These are phyloP conservation scores for Fusarium hostae DNA, from an alignment of 2,329 filamentous ascomycete genomes.

Conservation along the genomic window DNA sequence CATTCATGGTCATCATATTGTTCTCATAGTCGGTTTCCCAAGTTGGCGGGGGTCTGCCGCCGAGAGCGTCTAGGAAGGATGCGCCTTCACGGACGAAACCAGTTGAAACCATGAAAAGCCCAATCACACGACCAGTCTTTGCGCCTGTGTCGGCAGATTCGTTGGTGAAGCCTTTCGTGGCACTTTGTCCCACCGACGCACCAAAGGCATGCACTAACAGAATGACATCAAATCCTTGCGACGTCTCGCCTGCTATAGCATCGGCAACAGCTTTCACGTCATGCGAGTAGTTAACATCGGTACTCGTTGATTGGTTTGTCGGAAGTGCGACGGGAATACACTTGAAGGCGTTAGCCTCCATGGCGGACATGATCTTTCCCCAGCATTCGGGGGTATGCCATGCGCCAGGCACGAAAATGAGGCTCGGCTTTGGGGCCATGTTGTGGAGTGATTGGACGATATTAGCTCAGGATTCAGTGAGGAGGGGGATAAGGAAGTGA, in stretches of 20 bases:
- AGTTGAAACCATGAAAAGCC: slow-evolving; percentile 57
- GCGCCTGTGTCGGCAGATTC: neutral
- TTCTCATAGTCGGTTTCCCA: slow-evolving; percentile 54
- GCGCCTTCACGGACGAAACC: slow-evolving; percentile 54
- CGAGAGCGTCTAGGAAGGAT: slow-evolving; percentile 54
- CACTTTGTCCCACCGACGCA: slow-evolving; percentile 58
- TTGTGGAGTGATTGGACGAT: neutral
- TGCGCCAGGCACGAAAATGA: slow-evolving; percentile 60
- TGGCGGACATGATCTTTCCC: slow-evolving; percentile 48
- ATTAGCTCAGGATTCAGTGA: neutral
- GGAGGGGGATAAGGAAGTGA: neutral
- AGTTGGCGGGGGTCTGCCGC: slow-evolving; percentile 55
- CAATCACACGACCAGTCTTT: slow-evolving; percentile 54
- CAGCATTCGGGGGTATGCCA: slow-evolving; percentile 58
- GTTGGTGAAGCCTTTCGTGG: slow-evolving; percentile 55
- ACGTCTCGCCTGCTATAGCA: slow-evolving; percentile 51
- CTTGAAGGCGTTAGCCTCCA: slow-evolving; percentile 48
- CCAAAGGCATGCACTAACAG: slow-evolving; percentile 62
- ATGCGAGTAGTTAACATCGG: slow-evolving; percentile 52
- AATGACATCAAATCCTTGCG: slow-evolving; percentile 55
- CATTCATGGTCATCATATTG: slow-evolving; percentile 55
- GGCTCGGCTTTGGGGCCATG: slow-evolving; percentile 43
- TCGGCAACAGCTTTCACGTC: slow-evolving; percentile 55
- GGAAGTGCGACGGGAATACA: slow-evolving; percentile 53
- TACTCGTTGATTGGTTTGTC: slow-evolving; percentile 49